Percentiles rank a stretch among this genome's conserved stretches.
Conservation (phyloP, 768 basidiomycete genomes). For the Termitomyces sp. region DNA sequence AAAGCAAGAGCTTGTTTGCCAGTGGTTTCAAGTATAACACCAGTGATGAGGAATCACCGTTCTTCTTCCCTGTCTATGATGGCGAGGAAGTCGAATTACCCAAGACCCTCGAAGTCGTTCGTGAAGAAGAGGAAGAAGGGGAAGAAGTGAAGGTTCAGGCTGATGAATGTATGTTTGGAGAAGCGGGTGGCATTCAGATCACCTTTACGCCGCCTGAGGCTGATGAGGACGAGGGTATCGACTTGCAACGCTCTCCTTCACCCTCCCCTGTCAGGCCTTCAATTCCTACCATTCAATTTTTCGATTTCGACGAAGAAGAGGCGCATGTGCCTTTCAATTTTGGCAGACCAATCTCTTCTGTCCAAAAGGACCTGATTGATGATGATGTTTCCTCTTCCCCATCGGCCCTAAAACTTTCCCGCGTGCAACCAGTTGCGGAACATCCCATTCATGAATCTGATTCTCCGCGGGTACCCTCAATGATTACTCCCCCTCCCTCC, state of each 20-base stretch:
- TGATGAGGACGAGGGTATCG: slow-evolving; percentile 26
- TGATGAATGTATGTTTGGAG: slow-evolving; percentile 51
- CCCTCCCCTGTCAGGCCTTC: slow-evolving; percentile 21
- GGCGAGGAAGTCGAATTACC: slow-evolving; percentile 29
- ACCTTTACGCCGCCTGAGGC: slow-evolving; percentile 60
- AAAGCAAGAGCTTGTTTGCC: slow-evolving; percentile 56
- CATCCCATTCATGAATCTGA: not conserved
- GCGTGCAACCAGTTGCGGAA: not conserved
- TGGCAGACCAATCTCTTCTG: slow-evolving; percentile 7
- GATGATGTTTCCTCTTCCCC: slow-evolving; percentile 9
- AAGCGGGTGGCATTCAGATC: slow-evolving; percentile 69
- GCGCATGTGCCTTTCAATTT: slow-evolving; percentile 12
- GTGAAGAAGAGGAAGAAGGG: slow-evolving; percentile 42
- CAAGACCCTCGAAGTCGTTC: slow-evolving; percentile 30
- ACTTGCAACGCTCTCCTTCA: slow-evolving; percentile 24
- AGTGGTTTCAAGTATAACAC: slow-evolving; percentile 41
- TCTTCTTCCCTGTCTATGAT: slow-evolving; percentile 36
- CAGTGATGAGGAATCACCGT: slow-evolving; percentile 48
- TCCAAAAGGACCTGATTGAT: not conserved
- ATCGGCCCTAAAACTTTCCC: not conserved
- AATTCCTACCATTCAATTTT: slow-evolving; percentile 30
- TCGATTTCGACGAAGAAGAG: slow-evolving; percentile 18
- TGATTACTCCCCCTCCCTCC: slow-evolving; percentile 25
- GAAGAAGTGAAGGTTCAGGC: slow-evolving; percentile 29
- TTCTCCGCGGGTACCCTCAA: slow-evolving; percentile 9